phyloP scores from a whole-genome alignment of 345 rosid species.

The Brassica juncea region DNA sequence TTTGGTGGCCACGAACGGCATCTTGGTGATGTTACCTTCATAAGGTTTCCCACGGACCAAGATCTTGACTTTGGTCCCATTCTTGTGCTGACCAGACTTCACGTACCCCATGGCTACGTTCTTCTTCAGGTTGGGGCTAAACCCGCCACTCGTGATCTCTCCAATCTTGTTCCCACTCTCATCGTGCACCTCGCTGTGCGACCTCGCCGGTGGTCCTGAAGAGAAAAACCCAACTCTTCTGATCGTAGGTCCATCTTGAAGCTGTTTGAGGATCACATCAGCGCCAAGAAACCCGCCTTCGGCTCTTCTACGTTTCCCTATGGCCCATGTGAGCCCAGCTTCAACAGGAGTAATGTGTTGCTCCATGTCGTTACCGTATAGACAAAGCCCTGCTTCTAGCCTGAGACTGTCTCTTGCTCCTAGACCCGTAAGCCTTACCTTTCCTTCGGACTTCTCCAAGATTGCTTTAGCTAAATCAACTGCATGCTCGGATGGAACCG shows the following conservation, averaged over 20 bases:
- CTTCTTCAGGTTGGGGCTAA: slow-evolving; percentile 96
- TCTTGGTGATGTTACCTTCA: slow-evolving; percentile 77
- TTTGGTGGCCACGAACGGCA: slow-evolving; percentile 82
- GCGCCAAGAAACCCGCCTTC: slow-evolving; percentile 98
- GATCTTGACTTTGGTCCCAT: slow-evolving; percentile 76
- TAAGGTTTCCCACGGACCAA: slow-evolving; percentile 81
- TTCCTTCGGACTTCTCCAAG: slow-evolving; percentile 89
- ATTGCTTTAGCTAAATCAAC: slow-evolving; percentile 90
- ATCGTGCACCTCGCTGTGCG: slow-evolving; percentile 91
- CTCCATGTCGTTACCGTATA: slow-evolving; percentile 96
- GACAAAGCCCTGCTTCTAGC: slow-evolving; percentile 90
- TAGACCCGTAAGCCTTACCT: slow-evolving; percentile 84
- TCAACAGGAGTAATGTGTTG: slow-evolving; percentile 87
- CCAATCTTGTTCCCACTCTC: slow-evolving; percentile 75
- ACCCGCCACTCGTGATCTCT: slow-evolving; percentile 96
- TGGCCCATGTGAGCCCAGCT: slow-evolving; percentile 97
- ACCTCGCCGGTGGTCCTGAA: slow-evolving; percentile 88
- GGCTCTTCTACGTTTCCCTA: slow-evolving; percentile 91
- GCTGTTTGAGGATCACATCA: slow-evolving; percentile 82
- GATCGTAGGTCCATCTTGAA: slow-evolving; percentile 77
- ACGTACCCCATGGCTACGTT: slow-evolving; percentile 98
- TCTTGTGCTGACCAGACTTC: slow-evolving; percentile 87
- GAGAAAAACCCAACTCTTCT: slow-evolving; percentile 87
- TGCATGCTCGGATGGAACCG: slow-evolving; percentile 80
- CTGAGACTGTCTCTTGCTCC: slow-evolving; percentile 98